Base-by-base conservation (phyloP, 208 protist species). In the Perkinsela sp. region DNA sequence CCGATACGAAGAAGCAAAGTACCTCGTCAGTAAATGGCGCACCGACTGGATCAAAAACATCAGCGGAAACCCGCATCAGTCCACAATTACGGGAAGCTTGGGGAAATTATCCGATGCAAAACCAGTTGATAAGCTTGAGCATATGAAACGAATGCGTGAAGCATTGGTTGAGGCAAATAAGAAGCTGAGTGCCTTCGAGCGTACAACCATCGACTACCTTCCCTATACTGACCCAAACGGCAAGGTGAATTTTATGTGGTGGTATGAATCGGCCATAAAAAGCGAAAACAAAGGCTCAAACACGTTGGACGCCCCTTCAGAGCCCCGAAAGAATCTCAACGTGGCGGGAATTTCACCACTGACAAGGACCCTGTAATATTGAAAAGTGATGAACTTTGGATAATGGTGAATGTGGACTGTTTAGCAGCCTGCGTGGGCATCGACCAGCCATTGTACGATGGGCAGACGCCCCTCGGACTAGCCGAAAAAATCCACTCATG, bases 161-260 rank as follows among this genome's bases (percentile, higher is more conserved):
- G 77, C 86, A 73, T 77, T 92, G 31, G 72, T 69, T 28, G 74
- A 77, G 28, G 88, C 84, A 1, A 85, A 84, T 28, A 73, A 76
- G 68, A 75, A 81, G 48, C 75, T 92, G n/a, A 75, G 78, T 31
- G 75, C 72, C 22, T 89, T 84, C 71, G 84, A 92, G 78, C 77
- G 80, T 30, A 85, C 77, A 32, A 80, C 86, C 67, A 78, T 92
- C 70, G 86, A 92, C 75, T 92, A 92, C 73, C 76, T 92, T 40
- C 86, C 86, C 30, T 92, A 90, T 75, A 92, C 86, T 0, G 86
- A 92, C 68, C 74, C 90, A 16, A 92, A 92, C 71, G 86, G 86
- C 28, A 90, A 89, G 70, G 86, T 92, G 6, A 90, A 92, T 71
- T 92, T 92, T 70, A 92, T 92, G 86, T 92, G 86, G 86, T 92